These are phyloP conservation scores for Penicillium flavigenum DNA, from an alignment of 495 filamentous ascomycete species.

Conservation along the genomic window DNA sequence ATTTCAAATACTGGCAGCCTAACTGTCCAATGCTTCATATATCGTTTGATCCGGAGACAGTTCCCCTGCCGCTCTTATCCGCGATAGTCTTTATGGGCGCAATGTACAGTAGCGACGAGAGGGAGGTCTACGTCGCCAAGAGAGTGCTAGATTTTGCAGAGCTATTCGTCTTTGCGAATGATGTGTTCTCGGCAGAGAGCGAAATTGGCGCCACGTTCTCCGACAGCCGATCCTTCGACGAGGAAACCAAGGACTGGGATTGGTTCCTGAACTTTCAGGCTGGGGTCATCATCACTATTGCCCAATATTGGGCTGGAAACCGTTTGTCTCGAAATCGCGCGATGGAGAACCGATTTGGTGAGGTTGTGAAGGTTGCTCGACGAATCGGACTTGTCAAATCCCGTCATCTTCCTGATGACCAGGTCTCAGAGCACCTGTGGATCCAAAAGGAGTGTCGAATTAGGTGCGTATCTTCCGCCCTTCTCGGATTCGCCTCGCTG, in stretches of 20 bases:
- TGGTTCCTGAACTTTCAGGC: conserved; percentile 48
- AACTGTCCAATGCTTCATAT: conserved; percentile 45
- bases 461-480: conserved; percentile 27
- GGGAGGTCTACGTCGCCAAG: conserved; percentile 40
- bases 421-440: conserved; percentile 36
- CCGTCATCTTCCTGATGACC: conserved; percentile 34
- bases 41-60: conserved; percentile 40
- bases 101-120: conserved; percentile 46
- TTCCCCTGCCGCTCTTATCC: conserved; percentile 39
- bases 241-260: conserved; percentile 34
- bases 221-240: conserved; percentile 22
- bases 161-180: conserved; percentile 45
- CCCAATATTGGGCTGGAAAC: conserved; percentile 51
- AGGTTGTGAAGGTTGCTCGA: conserved; percentile 45
- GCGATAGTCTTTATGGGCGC: conserved; percentile 48
- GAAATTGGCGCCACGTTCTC: conserved; percentile 38
- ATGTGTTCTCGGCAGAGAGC: conserved; percentile 42
- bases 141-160: conserved; percentile 49
- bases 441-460: conserved; percentile 49
- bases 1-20: conserved; percentile 50
- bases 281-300: conserved; percentile 41
- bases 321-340: conserved; percentile 40
- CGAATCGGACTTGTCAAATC: conserved; percentile 37
- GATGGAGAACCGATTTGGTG: conserved; percentile 47
- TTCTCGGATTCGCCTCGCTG: conserved; percentile 5